Percentiles rank a stretch among this genome's conserved stretches.
Evolutionary conservation across 768 basidiomycete genomes (phyloP).

Genomic region (Lactarius vividus): DNA sequence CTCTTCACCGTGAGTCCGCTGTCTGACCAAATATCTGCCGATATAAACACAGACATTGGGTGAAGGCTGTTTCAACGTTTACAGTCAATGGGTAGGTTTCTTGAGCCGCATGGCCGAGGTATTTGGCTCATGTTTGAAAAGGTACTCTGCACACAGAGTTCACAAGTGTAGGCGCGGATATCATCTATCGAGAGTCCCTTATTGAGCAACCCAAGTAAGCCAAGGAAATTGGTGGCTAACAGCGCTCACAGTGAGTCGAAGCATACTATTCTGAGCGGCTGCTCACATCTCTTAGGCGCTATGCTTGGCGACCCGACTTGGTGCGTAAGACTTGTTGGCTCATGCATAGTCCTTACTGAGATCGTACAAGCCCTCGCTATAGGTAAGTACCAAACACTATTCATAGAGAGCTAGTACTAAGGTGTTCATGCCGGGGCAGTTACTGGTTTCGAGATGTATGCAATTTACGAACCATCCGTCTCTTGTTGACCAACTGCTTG

Average conservation of each 20-base stretch:
- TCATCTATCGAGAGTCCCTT: not conserved
- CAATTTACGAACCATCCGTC: not conserved
- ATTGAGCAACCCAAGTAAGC: conserved; percentile 16
- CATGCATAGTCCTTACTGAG: not conserved
- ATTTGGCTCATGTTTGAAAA: not conserved
- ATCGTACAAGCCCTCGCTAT: not conserved
- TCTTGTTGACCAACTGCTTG: not conserved
- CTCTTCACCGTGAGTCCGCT: conserved; percentile 11
- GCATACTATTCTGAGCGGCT: not conserved
- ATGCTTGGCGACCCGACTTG: conserved; percentile 1
- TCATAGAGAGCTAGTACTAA: not conserved
- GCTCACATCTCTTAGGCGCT: conserved; percentile 1
- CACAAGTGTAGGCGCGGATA: conserved; percentile 14
- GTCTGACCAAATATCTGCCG: not conserved
- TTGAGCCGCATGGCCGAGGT: not conserved
- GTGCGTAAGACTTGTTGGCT: not conserved
- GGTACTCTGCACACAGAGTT: conserved; percentile 20
- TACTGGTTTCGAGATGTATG: conserved; percentile 8
- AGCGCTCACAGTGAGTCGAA: conserved; percentile 6
- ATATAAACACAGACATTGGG: not conserved
- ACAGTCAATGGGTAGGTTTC: conserved; percentile 20
- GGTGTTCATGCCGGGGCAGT: not conserved
- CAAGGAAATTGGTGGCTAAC: conserved; percentile 21
- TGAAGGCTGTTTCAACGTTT: conserved; percentile 8
- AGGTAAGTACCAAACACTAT: not conserved